phyloP scores from a whole-genome alignment of 2,329 filamentous ascomycete species.

The Monosporascus sp. region DNA sequence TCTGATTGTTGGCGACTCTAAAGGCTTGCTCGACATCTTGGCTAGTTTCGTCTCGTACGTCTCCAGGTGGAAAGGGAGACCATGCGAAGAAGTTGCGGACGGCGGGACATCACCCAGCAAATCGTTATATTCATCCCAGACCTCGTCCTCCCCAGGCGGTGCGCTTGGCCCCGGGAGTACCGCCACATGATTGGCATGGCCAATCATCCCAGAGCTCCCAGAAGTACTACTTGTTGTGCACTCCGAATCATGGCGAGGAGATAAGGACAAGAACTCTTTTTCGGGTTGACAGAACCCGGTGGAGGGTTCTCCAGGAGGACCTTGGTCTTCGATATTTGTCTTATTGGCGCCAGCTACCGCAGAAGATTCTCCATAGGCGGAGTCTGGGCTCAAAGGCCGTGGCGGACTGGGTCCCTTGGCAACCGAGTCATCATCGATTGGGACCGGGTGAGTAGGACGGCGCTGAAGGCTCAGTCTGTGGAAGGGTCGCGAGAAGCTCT shows the following conservation, averaged over 20 bases:
- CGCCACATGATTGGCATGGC: slow-evolving; percentile 60
- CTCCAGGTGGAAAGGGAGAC: slow-evolving; percentile 53
- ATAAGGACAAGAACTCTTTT: slow-evolving; percentile 69
- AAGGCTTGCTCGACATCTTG: slow-evolving; percentile 29
- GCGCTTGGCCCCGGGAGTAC: slow-evolving; percentile 58
- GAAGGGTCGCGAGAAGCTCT: slow-evolving; percentile 85
- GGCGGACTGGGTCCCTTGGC: slow-evolving; percentile 45
- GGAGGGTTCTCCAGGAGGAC: slow-evolving; percentile 23
- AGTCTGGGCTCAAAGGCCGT: slow-evolving; percentile 35
- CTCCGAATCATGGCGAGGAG: slow-evolving; percentile 67
- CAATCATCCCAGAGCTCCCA: slow-evolving; percentile 61
- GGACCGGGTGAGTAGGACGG: slow-evolving; percentile 21
- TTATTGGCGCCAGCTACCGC: slow-evolving; percentile 27
- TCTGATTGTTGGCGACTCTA: slow-evolving; percentile 46
- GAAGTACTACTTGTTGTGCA: slow-evolving; percentile 53
- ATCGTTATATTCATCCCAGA: slow-evolving; percentile 94
- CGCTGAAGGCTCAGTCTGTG: slow-evolving; percentile 47
- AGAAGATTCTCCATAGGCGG: slow-evolving; percentile 31
- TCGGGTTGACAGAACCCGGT: slow-evolving; percentile 25
- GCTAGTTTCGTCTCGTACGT: slow-evolving; percentile 35
- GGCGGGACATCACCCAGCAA: slow-evolving; percentile 63
- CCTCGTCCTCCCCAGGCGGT: slow-evolving; percentile 72
- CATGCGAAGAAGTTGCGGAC: slow-evolving; percentile 53
- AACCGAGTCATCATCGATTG: slow-evolving; percentile 35
- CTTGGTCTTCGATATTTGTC: slow-evolving; percentile 26